These are phyloP conservation scores for Boletus bicolor DNA, from an alignment of 768 basidiomycete species.

Conservation along the genomic window DNA sequence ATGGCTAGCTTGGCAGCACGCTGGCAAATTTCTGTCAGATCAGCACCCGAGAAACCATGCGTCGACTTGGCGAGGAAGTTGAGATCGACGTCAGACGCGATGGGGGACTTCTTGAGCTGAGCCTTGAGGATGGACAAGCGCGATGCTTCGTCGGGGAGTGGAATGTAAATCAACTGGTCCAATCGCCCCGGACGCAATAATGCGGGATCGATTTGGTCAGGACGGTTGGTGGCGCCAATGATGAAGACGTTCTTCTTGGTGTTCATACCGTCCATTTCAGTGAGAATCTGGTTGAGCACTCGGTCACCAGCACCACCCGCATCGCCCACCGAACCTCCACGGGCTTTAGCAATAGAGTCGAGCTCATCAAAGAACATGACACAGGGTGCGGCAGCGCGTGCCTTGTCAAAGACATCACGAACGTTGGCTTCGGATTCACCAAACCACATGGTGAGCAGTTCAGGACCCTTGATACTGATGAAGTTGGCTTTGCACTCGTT, in stretches of 20 bases:
- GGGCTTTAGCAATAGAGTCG: constrained; percentile 97
- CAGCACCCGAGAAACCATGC: constrained; percentile 98
- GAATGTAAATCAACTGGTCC: constrained; percentile 99
- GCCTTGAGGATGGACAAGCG: constrained; percentile 91
- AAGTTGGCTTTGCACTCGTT: constrained; percentile 99
- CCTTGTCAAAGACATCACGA: constrained; percentile 99
- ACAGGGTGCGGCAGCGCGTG: constrained; percentile 97
- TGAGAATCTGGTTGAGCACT: constrained; percentile 94
- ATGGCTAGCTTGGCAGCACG: constrained; percentile 97
- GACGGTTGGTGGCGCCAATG: constrained; percentile 95
- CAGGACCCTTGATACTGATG: constrained; percentile 99
- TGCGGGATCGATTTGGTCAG: constrained; percentile 93
- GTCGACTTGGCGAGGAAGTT: constrained; percentile 85
- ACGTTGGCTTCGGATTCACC: constrained; percentile 99
- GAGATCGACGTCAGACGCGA: constrained; percentile 80
- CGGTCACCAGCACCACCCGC: constrained; percentile 96
- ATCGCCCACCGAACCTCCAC: constrained; percentile 82
- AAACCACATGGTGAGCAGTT: constrained; percentile 99
- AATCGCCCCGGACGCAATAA: constrained; percentile 96
- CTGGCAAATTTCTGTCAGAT: constrained; percentile 99
- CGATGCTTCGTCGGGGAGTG: constrained; percentile 91
- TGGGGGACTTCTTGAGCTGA: constrained; percentile 86
- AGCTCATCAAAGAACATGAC: constrained; percentile 99
- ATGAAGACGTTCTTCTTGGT: constrained; percentile 99
- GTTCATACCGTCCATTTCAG: constrained; percentile 99